Evolutionary conservation across 306 rosid genomes (phyloP).

Genomic region (Cicer cuneatum): DNA sequence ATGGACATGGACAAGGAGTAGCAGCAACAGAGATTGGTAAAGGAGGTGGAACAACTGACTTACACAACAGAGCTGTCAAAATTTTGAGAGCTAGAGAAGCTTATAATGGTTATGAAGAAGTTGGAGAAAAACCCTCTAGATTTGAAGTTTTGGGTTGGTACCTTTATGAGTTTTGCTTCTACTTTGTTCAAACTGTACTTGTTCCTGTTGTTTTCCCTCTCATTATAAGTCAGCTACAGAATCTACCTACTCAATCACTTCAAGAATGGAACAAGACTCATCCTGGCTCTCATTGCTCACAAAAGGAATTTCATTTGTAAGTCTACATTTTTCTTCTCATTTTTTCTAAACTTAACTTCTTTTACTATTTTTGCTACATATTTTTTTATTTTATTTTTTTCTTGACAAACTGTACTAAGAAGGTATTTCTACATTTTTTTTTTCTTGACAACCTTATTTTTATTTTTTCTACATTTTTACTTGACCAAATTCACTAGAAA

Average conservation of each 20-base stretch:
- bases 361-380: background rate
- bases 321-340: slow-evolving; percentile 32
- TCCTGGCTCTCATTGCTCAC: slow-evolving; percentile 51
- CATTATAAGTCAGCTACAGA: slow-evolving; percentile 67
- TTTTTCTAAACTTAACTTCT: background rate
- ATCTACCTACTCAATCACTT: slow-evolving; percentile 43
- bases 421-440: slow-evolving; percentile 45
- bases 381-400: background rate
- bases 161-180: slow-evolving; percentile 74
- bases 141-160: slow-evolving; percentile 82
- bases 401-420: background rate
- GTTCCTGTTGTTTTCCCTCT: slow-evolving; percentile 87
- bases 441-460: background rate
- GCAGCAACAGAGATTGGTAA: background rate
- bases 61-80: slow-evolving; percentile 52
- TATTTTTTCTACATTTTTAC: background rate
- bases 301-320: slow-evolving; percentile 68
- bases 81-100: slow-evolving; percentile 58
- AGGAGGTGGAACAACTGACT: slow-evolving; percentile 44
- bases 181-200: slow-evolving; percentile 67
- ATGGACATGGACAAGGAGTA: slow-evolving; percentile 1
- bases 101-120: slow-evolving; percentile 54
- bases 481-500: background rate
- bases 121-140: slow-evolving; percentile 62
- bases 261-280: slow-evolving; percentile 44